Evolutionary conservation across 805 yeast genomes (phyloP).

Genomic region (Nakazawaea populi): DNA sequence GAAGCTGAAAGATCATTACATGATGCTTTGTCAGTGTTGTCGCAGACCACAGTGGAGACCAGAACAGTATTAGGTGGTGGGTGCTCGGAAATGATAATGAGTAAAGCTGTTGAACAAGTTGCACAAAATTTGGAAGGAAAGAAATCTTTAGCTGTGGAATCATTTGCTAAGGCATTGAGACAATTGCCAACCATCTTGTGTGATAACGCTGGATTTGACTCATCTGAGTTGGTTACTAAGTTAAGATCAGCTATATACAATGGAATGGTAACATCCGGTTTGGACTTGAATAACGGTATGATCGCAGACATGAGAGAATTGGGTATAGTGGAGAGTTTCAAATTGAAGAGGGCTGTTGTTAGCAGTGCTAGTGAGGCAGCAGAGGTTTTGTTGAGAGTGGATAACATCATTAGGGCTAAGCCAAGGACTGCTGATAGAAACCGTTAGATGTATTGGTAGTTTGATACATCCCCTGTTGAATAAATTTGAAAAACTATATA

Average conservation of each 20-base stretch:
- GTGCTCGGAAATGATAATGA: slow-evolving; percentile 88
- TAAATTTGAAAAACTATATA: background rate
- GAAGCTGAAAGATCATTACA: slow-evolving; percentile 97
- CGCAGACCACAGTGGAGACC: slow-evolving; percentile 91
- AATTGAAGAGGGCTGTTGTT: slow-evolving; percentile 89
- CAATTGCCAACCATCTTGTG: slow-evolving; percentile 94
- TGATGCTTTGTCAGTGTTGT: slow-evolving; percentile 91
- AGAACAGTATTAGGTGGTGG: slow-evolving; percentile 94
- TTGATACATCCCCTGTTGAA: background rate
- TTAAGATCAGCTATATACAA: slow-evolving; percentile 85
- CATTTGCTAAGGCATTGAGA: slow-evolving; percentile 89
- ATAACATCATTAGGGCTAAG: slow-evolving; percentile 92
- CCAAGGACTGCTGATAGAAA: slow-evolving; percentile 95
- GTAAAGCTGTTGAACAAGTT: slow-evolving; percentile 88
- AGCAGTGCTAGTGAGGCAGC: slow-evolving; percentile 98
- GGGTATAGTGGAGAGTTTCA: slow-evolving; percentile 90
- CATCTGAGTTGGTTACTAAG: slow-evolving; percentile 86
- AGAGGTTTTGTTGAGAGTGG: slow-evolving; percentile 91
- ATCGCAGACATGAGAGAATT: slow-evolving; percentile 92
- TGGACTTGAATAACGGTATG: slow-evolving; percentile 77
- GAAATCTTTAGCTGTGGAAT: slow-evolving; percentile 88
- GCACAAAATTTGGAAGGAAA: slow-evolving; percentile 93
- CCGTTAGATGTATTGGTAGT: slow-evolving; percentile 5
- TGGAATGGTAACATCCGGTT: slow-evolving; percentile 88
- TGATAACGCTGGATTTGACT: slow-evolving; percentile 95